Base-by-base conservation (phyloP, 768 basidiomycete species). In the Lactifluus piperatus region DNA sequence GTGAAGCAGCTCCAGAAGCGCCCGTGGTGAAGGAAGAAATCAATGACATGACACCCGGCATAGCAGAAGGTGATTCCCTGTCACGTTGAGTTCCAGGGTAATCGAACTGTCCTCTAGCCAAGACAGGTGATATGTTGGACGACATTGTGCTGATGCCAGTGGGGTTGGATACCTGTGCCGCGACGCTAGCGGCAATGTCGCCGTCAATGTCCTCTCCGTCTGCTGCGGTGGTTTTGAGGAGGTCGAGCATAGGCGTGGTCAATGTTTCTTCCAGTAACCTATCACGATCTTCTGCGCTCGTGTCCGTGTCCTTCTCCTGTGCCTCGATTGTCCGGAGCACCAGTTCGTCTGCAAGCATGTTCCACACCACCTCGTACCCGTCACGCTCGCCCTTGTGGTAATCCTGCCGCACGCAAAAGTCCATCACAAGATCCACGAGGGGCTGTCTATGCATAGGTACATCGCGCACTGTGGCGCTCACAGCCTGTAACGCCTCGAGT, bases 401-500 rank as follows among this genome's bases (percentile, higher is more conserved):
- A 47, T 54, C 64, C 50, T 73, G 71, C 50, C 66, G 68, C 60
- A 71, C 70, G 69, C 79, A 80, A 62, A 80, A 79, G 45, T 75
- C 73, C 69, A 80, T 77, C 0, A 88, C 77, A 34, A 88, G 70
- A 52, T 81, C 75, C 0, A 75, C 76, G 16, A 81, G 68, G 14
- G 75, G 72, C 53, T 76, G 75, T 41, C 88, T 76, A 68, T 90
- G 88, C 11, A 73, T 71, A 32, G 77, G 79, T 75, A 89, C 85
- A 62, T 90, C 88, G 66, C 78, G 82, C 39, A 91, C 77, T 30
- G 79, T 80, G 14, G 83, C 80, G 64, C 86, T 87, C 2, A 83
- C 81, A 10, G 68, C 69, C 55, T 81, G 75, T 34, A 91, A 72
- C 2, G 79, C 74, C 20, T 78, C 74, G 75, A 88, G 79, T 52